Base-by-base conservation (phyloP, 331 rosid species). In the Malus hybrid region DNA sequence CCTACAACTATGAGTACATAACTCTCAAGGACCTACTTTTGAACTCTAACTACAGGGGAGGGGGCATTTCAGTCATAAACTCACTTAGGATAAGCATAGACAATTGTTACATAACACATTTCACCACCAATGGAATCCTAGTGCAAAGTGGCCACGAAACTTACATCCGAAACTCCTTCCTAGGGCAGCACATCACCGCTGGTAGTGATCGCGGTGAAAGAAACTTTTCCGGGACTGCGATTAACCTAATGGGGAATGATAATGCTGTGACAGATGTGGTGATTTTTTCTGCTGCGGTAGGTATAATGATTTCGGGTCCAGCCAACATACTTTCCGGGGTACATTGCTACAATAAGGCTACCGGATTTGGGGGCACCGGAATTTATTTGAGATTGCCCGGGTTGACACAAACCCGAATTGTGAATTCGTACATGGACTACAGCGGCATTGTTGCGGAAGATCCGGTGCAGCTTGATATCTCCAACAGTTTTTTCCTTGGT, bases 151-250 rank as follows among this genome's bases (percentile, higher is more conserved):
- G 99, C 27, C 97, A 95, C 61, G 99, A 95, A 76, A 92, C 99
- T 69, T 87, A 82, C 88, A 95, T 95, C 67, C 79, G 96, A 1
- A 89, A 80, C 85, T 79, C 97, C 64, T 95, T 90, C 84, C 87
- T 95, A n/a, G 99, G 99, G 34, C 99, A 95, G 32, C 97, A 92
- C 79, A 84, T 90, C 78, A 95, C 99, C 3, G 99, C 97, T 0
- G 99, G 99, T 0, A 87, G 83, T 0, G 92, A 92, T 81, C 79
- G 57, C 0, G 73, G 76, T 0, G 97, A 95, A 69, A 83, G 87
- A 18, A 78, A 82, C 81, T 95, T 95, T 79, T 85, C 97, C 0
- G 97, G 99, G 18, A 95, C 92, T 0, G 99, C 86, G 16, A 92
- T 95, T 61, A 88, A 28, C 31, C 89, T 95, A 0, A 73, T 59